Base-by-base conservation (phyloP, 2,329 filamentous ascomycete genomes). In the Ascochyta rabiei region DNA sequence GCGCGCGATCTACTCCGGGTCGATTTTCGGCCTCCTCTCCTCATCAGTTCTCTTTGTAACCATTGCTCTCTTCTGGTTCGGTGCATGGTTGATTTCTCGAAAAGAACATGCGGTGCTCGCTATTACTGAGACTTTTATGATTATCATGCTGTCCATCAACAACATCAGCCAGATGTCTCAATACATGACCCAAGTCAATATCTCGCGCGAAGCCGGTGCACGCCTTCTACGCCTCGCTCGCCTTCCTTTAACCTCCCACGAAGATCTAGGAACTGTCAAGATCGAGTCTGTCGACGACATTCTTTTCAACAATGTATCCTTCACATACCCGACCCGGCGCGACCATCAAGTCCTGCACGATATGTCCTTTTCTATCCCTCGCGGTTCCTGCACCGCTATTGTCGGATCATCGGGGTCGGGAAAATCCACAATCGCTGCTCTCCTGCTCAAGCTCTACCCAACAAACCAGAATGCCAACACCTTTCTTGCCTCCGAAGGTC, bases 401-500 rank as follows among this genome's bases (percentile, higher is more conserved):
- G 91, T 96, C 2, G 93, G 93, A 1, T 78, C 84, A 0, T 96
- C 92, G 0, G 93, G 95, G 0, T 90, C 89, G n/a, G 93, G 95
- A 1, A 98, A 99, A 76, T 93, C 89, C 13, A 97, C 93, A 0
- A 81, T 97, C 31, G 82, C 89, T 0, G 84, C 89, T 0, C 77
- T 98, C 0, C 79, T 98, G 0, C 77, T 96, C 4, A 85, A 88
- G 1, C 80, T 97, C 0, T 91, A 95, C 67, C 73, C 79, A 48
- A 61, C 74, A 2, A 52, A 54, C n/a, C 30, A 24, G 0, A 44
- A 35, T 30, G 19, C 43, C 7, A 21, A 19, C 6, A 45, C 40
- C 2, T 39, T 48, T 13, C 28, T 49, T 35, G 34, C 38, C 18
- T 23, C 52, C 6, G 30, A 48, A 9, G 33, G 18, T 2, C 40